Evolutionary conservation across 768 basidiomycete species (phyloP).

Genomic region (Psilocybe tampanensis): DNA sequence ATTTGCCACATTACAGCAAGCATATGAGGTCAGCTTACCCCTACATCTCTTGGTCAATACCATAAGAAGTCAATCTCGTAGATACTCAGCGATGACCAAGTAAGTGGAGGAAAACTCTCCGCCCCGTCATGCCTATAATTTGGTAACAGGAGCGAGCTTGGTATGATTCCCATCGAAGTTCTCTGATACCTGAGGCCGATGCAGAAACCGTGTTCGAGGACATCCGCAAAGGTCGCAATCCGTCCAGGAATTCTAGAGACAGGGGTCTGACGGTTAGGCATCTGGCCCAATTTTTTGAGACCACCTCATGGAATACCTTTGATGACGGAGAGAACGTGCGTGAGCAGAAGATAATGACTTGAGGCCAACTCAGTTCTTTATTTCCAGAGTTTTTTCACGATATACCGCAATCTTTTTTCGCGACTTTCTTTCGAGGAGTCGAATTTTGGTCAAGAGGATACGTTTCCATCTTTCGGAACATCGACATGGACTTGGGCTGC

Average conservation of each 20-base stretch:
- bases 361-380: neutral
- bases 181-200: slow-evolving; percentile 79
- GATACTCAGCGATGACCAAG: slow-evolving; percentile 96
- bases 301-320: slow-evolving; percentile 64
- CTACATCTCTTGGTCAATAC: neutral
- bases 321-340: slow-evolving; percentile 65
- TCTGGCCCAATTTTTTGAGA: slow-evolving; percentile 82
- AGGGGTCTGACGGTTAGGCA: slow-evolving; percentile 83
- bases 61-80: slow-evolving; percentile 28
- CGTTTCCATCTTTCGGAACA: slow-evolving; percentile 85
- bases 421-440: slow-evolving; percentile 84
- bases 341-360: slow-evolving; percentile 5
- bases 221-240: slow-evolving; percentile 70
- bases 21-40: slow-evolving; percentile 75
- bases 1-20: slow-evolving; percentile 90
- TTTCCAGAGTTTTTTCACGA: slow-evolving; percentile 81
- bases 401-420: slow-evolving; percentile 86
- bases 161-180: slow-evolving; percentile 93
- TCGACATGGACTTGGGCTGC: slow-evolving; percentile 75
- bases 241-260: slow-evolving; percentile 50
- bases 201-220: slow-evolving; percentile 85
- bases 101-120: slow-evolving; percentile 30
- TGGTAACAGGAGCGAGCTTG: slow-evolving; percentile 90
- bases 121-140: slow-evolving; percentile 14
- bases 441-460: slow-evolving; percentile 38